phyloP scores from a whole-genome alignment of 2,329 filamentous ascomycete genomes.

The Dothideomycetidae sp. region DNA sequence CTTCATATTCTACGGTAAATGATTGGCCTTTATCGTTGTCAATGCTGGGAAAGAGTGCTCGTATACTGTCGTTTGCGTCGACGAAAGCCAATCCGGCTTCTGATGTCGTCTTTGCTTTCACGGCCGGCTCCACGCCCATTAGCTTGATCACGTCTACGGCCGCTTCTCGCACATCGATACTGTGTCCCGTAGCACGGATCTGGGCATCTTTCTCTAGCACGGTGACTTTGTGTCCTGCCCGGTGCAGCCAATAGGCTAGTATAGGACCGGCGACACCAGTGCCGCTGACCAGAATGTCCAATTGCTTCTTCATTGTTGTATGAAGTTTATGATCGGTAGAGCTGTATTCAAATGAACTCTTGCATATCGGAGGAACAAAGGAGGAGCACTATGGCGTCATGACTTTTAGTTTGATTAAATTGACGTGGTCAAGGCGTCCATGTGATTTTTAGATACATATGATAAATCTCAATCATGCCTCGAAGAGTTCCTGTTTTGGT shows the following conservation, averaged over 20 bases:
- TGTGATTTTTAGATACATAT: too few species aligned
- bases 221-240: slow-evolving; percentile 14
- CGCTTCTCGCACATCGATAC: slow-evolving; percentile 18
- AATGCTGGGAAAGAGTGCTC: slow-evolving; percentile 12
- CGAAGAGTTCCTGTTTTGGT: too few species aligned
- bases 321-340: too few species aligned
- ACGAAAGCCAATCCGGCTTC: slow-evolving; percentile 18
- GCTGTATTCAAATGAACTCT: too few species aligned
- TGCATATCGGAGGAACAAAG: too few species aligned
- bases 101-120: slow-evolving; percentile 16
- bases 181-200: slow-evolving; percentile 15
- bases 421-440: too few species aligned
- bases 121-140: slow-evolving; percentile 18
- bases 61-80: slow-evolving; percentile 12
- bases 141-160: slow-evolving; percentile 15
- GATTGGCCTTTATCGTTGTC: slow-evolving; percentile 1
- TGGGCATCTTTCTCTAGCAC: slow-evolving; percentile 15
- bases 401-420: too few species aligned
- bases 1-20: slow-evolving; percentile 21
- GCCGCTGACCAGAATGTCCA: slow-evolving; percentile 15
- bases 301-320: too few species aligned
- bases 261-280: slow-evolving; percentile 16
- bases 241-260: slow-evolving; percentile 16
- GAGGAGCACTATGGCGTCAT: too few species aligned
- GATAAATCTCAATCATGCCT: too few species aligned